phyloP scores from a whole-genome alignment of 139 green algal genomes.

The Chlamydomonas incerta region DNA sequence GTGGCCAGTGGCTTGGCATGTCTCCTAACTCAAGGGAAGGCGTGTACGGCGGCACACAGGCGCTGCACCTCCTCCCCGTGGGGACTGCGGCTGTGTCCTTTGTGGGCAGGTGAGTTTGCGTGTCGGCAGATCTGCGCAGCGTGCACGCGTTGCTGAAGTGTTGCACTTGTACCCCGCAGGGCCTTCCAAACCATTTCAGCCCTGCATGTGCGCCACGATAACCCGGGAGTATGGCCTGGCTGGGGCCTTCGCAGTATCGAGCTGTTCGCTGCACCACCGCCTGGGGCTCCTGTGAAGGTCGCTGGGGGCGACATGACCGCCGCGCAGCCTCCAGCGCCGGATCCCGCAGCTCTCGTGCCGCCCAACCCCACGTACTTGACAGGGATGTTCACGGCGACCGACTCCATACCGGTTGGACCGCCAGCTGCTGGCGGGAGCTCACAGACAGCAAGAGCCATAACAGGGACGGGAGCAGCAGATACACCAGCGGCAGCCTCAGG shows the following conservation, averaged over 20 bases:
- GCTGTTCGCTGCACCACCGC: background rate
- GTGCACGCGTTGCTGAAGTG: no score
- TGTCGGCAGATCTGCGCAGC: no score
- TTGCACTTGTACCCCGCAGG: background rate
- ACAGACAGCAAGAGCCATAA: no score
- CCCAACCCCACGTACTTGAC: background rate
- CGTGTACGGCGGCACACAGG: background rate
- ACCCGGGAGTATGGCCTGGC: background rate
- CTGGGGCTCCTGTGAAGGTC: background rate
- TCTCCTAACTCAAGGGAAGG: background rate
- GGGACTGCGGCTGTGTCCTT: constrained; percentile 17
- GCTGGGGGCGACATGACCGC: no score
- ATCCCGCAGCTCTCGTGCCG: no score
- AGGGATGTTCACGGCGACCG: background rate
- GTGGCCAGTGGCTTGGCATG: constrained; percentile 11
- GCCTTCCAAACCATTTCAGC: background rate
- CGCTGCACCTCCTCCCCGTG: constrained; percentile 21
- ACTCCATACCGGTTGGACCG: background rate
- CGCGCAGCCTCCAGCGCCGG: no score
- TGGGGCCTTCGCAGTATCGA: background rate
- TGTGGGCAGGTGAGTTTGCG: background rate
- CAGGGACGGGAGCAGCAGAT: no score
- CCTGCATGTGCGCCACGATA: constrained; percentile 26
- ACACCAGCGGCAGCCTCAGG: no score
- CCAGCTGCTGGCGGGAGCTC: no score